Evolutionary conservation across 495 filamentous ascomycete species (phyloP).

Genomic region (Podospora anserina): DNA sequence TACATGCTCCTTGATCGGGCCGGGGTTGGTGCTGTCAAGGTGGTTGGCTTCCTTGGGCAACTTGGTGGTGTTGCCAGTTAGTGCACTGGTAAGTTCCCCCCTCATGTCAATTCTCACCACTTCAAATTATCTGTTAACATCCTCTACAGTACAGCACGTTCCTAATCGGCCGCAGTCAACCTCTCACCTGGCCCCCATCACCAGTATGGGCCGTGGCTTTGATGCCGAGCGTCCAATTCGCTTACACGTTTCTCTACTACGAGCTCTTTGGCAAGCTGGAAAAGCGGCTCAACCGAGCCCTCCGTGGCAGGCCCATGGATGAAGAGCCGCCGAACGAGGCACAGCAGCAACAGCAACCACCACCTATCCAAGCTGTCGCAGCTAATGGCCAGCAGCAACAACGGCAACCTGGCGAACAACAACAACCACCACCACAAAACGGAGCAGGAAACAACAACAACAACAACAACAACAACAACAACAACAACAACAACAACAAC

Average conservation of each 20-base stretch:
- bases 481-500: not conserved
- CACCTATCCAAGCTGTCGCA: not conserved
- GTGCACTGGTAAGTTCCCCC: conserved; percentile 32
- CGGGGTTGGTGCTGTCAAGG: conserved; percentile 39
- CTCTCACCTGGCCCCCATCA: conserved; percentile 65
- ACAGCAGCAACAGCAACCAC: not conserved
- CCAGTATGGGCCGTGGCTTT: conserved; percentile 65
- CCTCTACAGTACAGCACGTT: not conserved
- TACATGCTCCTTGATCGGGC: conserved; percentile 38
- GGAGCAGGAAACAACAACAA: not conserved
- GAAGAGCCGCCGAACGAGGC: conserved; percentile 17
- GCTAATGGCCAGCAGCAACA: not conserved
- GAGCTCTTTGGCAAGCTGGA: conserved; percentile 60
- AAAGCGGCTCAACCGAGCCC: conserved; percentile 52
- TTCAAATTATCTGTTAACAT: not conserved
- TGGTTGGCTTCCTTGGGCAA: conserved; percentile 30
- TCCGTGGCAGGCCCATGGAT: conserved; percentile 26
- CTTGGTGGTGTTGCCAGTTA: conserved; percentile 33
- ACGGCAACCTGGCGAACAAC: not conserved
- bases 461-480: not conserved
- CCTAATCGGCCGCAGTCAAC: conserved; percentile 3
- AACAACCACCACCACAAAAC: no score
- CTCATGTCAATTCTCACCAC: no score
- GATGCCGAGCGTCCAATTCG: conserved; percentile 63
- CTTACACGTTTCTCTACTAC: conserved; percentile 67